Percentiles rank a stretch among this genome's conserved stretches.
These are phyloP conservation scores for Coix lacrymajobi DNA, from an alignment of 176 grass and related monocot species.

Conservation along the genomic window DNA sequence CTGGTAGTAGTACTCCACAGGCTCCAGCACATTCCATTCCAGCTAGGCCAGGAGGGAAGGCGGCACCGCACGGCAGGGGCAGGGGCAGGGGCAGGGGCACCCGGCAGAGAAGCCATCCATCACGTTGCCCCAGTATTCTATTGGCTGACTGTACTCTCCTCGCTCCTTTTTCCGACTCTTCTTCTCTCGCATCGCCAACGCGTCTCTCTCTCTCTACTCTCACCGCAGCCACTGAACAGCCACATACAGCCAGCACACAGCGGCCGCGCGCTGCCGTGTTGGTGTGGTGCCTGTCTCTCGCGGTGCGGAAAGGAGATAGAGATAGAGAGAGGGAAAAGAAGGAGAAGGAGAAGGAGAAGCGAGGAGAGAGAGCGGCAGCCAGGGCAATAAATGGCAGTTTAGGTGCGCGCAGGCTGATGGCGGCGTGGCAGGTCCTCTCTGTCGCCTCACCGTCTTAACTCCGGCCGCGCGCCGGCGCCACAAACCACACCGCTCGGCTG, in stretches of 20 bases:
- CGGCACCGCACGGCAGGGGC: neutral
- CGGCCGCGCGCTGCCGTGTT: conserved; percentile 28
- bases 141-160: conserved; percentile 9
- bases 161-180: neutral
- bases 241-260: neutral
- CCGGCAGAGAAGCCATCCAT: too few relatives aligned
- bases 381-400: conserved; percentile 77
- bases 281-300: conserved; percentile 16
- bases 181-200: neutral
- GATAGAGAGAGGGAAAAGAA: too few relatives aligned
- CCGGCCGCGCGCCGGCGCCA: neutral
- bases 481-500: neutral
- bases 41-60: neutral
- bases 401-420: conserved; percentile 74
- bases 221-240: neutral
- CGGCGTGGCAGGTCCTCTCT: conserved; percentile 93
- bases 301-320: neutral
- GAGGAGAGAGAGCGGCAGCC: neutral
- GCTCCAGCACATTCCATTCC: conserved; percentile 33
- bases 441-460: conserved; percentile 66
- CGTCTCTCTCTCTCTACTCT: neutral
- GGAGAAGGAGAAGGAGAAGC: neutral
- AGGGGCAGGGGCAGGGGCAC: neutral
- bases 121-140: conserved; percentile 18
- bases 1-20: neutral